phyloP scores from a whole-genome alignment of 2,329 filamentous ascomycete genomes.

The Pseudogymnoascus sp. region DNA sequence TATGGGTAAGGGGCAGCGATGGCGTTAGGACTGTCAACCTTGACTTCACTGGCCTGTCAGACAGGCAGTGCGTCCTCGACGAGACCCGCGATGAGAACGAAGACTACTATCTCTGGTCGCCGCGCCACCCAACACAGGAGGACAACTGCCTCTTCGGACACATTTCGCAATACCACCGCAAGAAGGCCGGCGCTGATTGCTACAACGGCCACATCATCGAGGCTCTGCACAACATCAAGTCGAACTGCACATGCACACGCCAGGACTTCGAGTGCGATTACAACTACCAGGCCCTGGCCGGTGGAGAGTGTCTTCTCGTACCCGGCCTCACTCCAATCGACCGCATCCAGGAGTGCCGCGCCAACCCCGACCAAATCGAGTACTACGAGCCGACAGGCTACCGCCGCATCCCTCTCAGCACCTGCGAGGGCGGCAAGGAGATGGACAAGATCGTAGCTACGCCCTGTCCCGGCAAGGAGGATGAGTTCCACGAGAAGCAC shows the following conservation, averaged over 20 bases:
- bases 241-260: conserved; percentile 76
- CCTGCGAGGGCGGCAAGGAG: conserved; percentile 68
- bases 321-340: conserved; percentile 59
- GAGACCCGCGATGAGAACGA: conserved; percentile 50
- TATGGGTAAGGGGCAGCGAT: conserved; percentile 64
- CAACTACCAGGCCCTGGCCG: conserved; percentile 76
- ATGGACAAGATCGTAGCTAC: conserved; percentile 59
- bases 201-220: conserved; percentile 71
- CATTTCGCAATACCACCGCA: conserved; percentile 80
- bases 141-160: conserved; percentile 90
- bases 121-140: conserved; percentile 69
- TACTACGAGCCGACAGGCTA: conserved; percentile 85
- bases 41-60: conserved; percentile 77
- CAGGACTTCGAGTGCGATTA: conserved; percentile 95
- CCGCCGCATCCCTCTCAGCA: conserved; percentile 81
- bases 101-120: conserved; percentile 84
- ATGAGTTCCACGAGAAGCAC: conserved; percentile 70
- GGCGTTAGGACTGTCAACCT: conserved; percentile 69
- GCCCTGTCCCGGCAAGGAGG: conserved; percentile 70
- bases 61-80: conserved; percentile 62
- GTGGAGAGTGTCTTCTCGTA: conserved; percentile 72
- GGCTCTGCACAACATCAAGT: conserved; percentile 58
- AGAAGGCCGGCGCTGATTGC: conserved; percentile 70
- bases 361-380: conserved; percentile 61
- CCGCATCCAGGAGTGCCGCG: conserved; percentile 48